Conservation (phyloP, 2,329 filamentous ascomycete genomes). For the Hirsutella minnesotensis region DNA sequence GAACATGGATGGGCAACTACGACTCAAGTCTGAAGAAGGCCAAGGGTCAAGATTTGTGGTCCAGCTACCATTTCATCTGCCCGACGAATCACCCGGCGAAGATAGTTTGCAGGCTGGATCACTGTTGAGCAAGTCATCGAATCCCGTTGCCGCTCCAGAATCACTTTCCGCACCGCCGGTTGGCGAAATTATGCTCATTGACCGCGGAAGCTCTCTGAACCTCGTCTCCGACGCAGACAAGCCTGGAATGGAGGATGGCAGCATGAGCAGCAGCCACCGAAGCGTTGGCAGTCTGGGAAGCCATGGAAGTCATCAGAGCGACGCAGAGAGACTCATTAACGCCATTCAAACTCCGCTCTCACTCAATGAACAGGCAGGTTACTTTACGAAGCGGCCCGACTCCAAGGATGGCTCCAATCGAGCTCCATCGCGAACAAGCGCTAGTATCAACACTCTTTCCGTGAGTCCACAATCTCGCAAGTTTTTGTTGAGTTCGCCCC, state of each 20-base stretch:
- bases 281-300: conserved; percentile 19
- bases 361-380: conserved; percentile 24
- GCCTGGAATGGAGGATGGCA: conserved; percentile 2
- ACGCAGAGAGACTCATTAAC: conserved; percentile 60
- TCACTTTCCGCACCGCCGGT: conserved; percentile 19
- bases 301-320: conserved; percentile 40
- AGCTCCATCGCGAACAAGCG: conserved; percentile 2
- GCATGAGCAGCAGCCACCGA: no score
- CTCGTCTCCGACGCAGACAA: conserved; percentile 8
- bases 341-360: conserved; percentile 52
- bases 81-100: conserved; percentile 21
- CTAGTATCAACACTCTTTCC: conserved; percentile 5
- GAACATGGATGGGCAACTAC: conserved; percentile 84
- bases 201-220: conserved; percentile 24
- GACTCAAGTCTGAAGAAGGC: conserved; percentile 71
- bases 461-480: conserved; percentile 6
- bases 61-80: conserved; percentile 62
- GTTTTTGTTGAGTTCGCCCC: background rate
- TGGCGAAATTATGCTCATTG: conserved; percentile 52
- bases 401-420: conserved; percentile 8
- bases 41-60: conserved; percentile 77
- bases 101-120: conserved; percentile 3
- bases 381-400: conserved; percentile 8
- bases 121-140: conserved; percentile 4
- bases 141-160: conserved; percentile 9